Conservation (phyloP, 257 asterid species). For the Fraxinus pennsylvanica region DNA sequence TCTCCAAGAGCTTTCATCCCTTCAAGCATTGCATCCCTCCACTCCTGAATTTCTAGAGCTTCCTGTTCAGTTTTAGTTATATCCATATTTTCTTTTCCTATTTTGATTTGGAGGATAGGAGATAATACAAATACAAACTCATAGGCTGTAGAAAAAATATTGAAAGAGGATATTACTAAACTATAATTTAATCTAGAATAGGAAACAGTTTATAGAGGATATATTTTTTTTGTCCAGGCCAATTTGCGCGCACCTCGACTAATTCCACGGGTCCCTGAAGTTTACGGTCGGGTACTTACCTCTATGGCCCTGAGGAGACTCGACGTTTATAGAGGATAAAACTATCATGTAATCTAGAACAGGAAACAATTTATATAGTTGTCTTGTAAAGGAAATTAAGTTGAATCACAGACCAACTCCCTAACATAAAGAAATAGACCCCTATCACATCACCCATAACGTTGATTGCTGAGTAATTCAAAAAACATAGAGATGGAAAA, state of each 20-base stretch:
- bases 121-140: neutral
- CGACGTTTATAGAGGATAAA: neutral
- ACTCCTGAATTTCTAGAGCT: neutral
- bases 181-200: too few relatives aligned
- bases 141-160: neutral
- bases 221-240: too few relatives aligned
- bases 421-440: neutral
- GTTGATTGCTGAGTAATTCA: neutral
- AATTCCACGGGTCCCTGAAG: too few relatives aligned
- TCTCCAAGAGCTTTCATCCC: neutral
- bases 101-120: neutral
- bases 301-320: too few relatives aligned
- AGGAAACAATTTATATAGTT: too few relatives aligned
- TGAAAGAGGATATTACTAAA: neutral
- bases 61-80: slow-evolving; percentile 2
- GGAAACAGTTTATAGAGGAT: neutral
- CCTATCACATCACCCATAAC: neutral
- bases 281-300: too few relatives aligned
- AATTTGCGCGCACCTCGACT: too few relatives aligned
- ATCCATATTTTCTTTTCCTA: neutral
- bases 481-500: neutral
- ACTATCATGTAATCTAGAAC: too few relatives aligned
- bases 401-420: neutral
- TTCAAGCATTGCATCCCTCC: neutral
- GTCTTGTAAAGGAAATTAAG: too few relatives aligned